Evolutionary conservation across 805 yeast genomes (phyloP), one percentile per base, ranked within the genome.

Genomic region (Grigorovia jiainica): DNA sequence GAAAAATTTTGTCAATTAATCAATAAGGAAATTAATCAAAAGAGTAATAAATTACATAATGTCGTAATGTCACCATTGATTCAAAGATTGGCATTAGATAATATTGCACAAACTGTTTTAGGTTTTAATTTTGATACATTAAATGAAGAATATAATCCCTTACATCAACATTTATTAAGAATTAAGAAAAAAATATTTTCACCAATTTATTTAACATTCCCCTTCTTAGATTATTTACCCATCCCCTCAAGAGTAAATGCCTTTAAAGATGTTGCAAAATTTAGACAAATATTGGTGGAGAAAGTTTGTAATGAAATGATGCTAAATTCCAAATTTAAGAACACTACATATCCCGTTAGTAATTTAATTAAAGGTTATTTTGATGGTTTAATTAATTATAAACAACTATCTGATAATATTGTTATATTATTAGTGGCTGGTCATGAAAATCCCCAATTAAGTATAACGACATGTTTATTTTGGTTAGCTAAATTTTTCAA

Each of bases 361-460:
- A 63, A 62, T 34, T 53, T 76, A 9, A 63, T 67, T 8, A 54
- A 61, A 5, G 74, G 76, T 1, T 55, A 62, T 34, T 54, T 65
- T 5, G 46, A 47, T 7, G 70, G 66, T 0, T 40, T 46, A 3
- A 61, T 77, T 2, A 61, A 71, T 2, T 58, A 66, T 40, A 64
- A 67, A 38, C 80, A 76, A 47, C 65, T 75, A 41, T 55, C 64
- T 2, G 82, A 77, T 50, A 77, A 77, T 53, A 63, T 74, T 15
- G 70, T 75, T 7, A 76, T 77, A 15, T 61, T 75, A 3, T 55
- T 76, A 50, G 72, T 77, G 36, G 82, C 82, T 0, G 82, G 82
- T 0, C 82, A 77, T 54, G 82, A 77, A 48, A 77, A 77, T 46
- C 82, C 82, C 0, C 76, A 75, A 45, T 51, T 77, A 19, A 55